phyloP scores from a whole-genome alignment of 2,329 filamentous ascomycete species.

The Myriosclerotinia duriaeana region DNA sequence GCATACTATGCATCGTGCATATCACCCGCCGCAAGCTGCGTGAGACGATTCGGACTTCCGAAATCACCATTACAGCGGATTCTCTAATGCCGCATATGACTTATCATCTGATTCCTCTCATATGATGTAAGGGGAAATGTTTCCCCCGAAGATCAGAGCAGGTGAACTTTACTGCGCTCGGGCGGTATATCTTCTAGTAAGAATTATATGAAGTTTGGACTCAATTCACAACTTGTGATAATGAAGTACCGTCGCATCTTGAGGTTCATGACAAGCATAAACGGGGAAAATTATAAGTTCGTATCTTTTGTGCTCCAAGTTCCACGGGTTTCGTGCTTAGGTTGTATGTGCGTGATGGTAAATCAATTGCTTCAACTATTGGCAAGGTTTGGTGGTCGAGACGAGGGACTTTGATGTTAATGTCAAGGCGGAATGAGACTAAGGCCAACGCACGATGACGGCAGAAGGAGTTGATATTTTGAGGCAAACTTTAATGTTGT shows the following conservation, averaged over 20 bases:
- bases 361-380: too few species aligned
- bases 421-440: background rate
- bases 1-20: too few species aligned
- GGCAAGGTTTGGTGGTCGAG: slow-evolving; percentile 1
- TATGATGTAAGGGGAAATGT: background rate
- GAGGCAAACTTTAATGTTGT: background rate
- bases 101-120: too few species aligned
- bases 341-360: too few species aligned
- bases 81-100: background rate
- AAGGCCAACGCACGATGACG: slow-evolving; percentile 1
- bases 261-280: background rate
- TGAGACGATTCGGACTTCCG: background rate
- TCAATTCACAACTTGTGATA: background rate
- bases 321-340: background rate
- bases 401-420: background rate
- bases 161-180: background rate
- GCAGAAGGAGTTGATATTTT: background rate
- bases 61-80: background rate
- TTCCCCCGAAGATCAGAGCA: background rate
- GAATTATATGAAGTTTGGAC: background rate
- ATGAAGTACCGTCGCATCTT: too few species aligned
- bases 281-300: background rate
- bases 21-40: too few species aligned
- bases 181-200: background rate
- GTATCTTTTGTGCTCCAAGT: background rate